Evolutionary conservation across 2,329 filamentous ascomycete genomes (phyloP), one percentile per base, ranked within the genome.

Genomic region (Arthrinium puccinioides): DNA sequence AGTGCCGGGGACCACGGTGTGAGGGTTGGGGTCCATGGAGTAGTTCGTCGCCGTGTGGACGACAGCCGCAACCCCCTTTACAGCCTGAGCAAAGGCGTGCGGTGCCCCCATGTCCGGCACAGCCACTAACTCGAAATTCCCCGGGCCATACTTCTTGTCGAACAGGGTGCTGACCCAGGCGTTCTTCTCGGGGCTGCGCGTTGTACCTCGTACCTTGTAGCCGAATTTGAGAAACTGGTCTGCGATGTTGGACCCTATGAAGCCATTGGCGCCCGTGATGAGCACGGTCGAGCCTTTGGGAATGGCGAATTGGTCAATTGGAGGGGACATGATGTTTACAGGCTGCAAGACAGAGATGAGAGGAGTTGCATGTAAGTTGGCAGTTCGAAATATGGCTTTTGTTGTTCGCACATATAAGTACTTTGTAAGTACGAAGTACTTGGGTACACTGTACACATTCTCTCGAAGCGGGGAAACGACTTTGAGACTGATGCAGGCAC

Each of bases 31-130:
- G 19, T 38, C 40, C 27, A 39, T 20, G 14, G 38, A 41, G n/a
- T 39, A 21, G 21, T 39, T 46, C 11, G 46, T 33, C 4, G 48
- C 50, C 5, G 30, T 39, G 28, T 51, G 48, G 1, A 49, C 52
- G 13, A 61, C 38, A 2, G 46, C 54, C 0, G 53, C 36, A 6
- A 36, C 33, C 4, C 33, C 33, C 43, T 23, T 21, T 11, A 28
- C 26, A 8, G 18, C 33, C 20, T 19, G 4, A 28, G 26, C 33
- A 4, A 8, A 36, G 8, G 18, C 33, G 6, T 25, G 21, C 7
- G 5, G 8, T 7, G 11, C n/a, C 15, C 20, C 33, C 15, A 28
- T 27, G 2, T 36, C 24, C 9, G 23, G 18, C 3, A 36, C 33
- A 3, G 1, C 14, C 3, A 20, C 19, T 4, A 36, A 10, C n/a